Percentiles rank a stretch among this genome's conserved stretches.
phyloP scores from a whole-genome alignment of 495 filamentous ascomycete species.

The Bathelium albidoporum region DNA sequence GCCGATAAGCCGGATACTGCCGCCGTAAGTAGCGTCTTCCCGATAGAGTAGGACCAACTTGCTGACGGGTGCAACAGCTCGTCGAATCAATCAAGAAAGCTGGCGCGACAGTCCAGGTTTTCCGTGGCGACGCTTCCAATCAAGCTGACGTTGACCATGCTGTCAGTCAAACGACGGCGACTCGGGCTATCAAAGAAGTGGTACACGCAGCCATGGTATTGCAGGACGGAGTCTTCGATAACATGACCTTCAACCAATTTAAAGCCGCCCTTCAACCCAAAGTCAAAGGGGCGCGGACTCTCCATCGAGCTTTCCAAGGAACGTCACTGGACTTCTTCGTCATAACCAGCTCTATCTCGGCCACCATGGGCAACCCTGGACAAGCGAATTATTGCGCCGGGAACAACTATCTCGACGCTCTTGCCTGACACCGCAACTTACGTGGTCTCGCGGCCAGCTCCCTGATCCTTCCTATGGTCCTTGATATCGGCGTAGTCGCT shows the following conservation, averaged over 20 bases:
- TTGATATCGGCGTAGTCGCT: slow-evolving; percentile 7
- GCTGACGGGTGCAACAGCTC: not conserved
- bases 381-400: slow-evolving; percentile 12
- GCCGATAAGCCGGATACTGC: slow-evolving; percentile 9
- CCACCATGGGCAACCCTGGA: slow-evolving; percentile 5
- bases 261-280: not conserved
- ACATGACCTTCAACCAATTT: not conserved
- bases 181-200: slow-evolving; percentile 9
- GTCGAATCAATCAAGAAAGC: not conserved
- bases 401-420: slow-evolving; percentile 10
- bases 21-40: not conserved
- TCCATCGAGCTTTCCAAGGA: not conserved
- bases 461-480: slow-evolving; percentile 6
- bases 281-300: not conserved
- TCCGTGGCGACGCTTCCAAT: slow-evolving; percentile 27
- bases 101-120: slow-evolving; percentile 22
- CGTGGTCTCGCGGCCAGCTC: slow-evolving; percentile 5
- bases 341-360: slow-evolving; percentile 11
- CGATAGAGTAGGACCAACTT: not conserved
- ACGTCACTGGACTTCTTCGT: slow-evolving; percentile 12
- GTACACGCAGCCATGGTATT: slow-evolving; percentile 20
- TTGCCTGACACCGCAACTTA: not conserved
- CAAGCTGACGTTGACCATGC: slow-evolving; percentile 21
- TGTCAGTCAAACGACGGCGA: not conserved
- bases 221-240: not conserved